Percentiles rank a stretch among this genome's conserved stretches.
phyloP scores from a whole-genome alignment of 2,329 filamentous ascomycete genomes.

The Fusarium anthophilum region DNA sequence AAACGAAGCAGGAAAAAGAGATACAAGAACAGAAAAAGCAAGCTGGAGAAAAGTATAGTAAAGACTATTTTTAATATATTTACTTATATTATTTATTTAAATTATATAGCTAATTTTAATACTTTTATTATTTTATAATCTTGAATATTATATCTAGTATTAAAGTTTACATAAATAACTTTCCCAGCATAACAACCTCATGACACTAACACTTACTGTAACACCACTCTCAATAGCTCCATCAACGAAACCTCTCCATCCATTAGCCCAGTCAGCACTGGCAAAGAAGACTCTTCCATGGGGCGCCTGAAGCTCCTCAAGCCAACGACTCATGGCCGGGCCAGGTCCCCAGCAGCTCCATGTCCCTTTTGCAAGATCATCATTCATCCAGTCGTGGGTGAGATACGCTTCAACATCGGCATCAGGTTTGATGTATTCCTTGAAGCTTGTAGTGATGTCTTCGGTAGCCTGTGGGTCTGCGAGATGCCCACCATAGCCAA shows the following conservation, averaged over 20 bases:
- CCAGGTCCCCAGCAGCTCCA: slow-evolving; percentile 35
- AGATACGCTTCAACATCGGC: slow-evolving; percentile 25
- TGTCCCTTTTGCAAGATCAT: slow-evolving; percentile 11
- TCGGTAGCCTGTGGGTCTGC: background rate
- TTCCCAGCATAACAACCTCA: background rate
- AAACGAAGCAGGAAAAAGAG: too few species aligned
- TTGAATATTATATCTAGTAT: too few species aligned
- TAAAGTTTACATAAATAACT: background rate
- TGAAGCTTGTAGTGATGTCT: slow-evolving; percentile 5
- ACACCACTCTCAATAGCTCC: slow-evolving; percentile 36
- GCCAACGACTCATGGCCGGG: background rate
- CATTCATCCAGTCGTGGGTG: slow-evolving; percentile 35
- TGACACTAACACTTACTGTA: background rate
- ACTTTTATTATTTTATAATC: too few species aligned
- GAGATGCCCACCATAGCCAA: slow-evolving; percentile 16
- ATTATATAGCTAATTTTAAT: too few species aligned
- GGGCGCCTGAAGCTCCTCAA: slow-evolving; percentile 18
- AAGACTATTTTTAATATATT: too few species aligned
- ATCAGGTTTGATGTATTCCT: slow-evolving; percentile 4
- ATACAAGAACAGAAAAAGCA: too few species aligned
- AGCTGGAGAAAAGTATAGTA: too few species aligned
- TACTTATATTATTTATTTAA: too few species aligned
- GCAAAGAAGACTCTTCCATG: slow-evolving; percentile 33
- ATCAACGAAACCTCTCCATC: slow-evolving; percentile 39
- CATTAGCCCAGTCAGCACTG: slow-evolving; percentile 35